Base-by-base conservation (phyloP, 2,329 filamentous ascomycete genomes). In the Mycosphaerelloides madeirae region DNA sequence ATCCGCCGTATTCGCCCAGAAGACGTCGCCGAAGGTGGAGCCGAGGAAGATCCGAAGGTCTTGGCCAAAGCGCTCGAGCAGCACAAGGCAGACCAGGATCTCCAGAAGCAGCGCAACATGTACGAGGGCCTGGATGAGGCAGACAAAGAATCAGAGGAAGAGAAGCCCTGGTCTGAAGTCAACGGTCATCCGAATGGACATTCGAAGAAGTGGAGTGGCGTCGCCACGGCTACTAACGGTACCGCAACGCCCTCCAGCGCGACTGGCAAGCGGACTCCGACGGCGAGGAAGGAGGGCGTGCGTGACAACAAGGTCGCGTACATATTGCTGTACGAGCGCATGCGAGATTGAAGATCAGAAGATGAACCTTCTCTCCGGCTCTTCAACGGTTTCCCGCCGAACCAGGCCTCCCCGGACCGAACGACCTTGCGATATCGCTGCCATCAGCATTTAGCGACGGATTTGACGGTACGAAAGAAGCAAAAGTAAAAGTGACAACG, bases 251-350 rank as follows among this genome's bases (percentile, higher is more conserved):
- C 75, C 34, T 69, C 67, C 36, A 60, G 53, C 38, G 72, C 72
- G 16, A 69, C 73, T 25, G 68, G 70, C 53, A 67, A 70, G 73
- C 60, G 69, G 71, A 68, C 68, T 74, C 70, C 76, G 79, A 79
- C 70, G 54, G 69, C 69, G 46, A 58, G 52, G 43, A 58, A 52
- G 38, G 57, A 62, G 29, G 76, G 75, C 14, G 68, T 86, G 62
- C 88, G 87, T 68, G 91, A 97, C 66, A 95, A 91, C 75, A 95
- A 95, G 75, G 91, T 96, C 46, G 93, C 93, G 3, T 98, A 98
- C 69, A 80, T 98, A 55, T 71, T 98, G 62, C 95, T 98, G 70
- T 98, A 98, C 67, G 85, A 96, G 71, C 38, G 29, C 14, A 40
- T 40, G 8, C 28, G 29, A 3, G 38, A 40, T 20, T 40, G 29